phyloP scores from a whole-genome alignment of 805 yeast genomes.

The Monosporozyma solicola region DNA sequence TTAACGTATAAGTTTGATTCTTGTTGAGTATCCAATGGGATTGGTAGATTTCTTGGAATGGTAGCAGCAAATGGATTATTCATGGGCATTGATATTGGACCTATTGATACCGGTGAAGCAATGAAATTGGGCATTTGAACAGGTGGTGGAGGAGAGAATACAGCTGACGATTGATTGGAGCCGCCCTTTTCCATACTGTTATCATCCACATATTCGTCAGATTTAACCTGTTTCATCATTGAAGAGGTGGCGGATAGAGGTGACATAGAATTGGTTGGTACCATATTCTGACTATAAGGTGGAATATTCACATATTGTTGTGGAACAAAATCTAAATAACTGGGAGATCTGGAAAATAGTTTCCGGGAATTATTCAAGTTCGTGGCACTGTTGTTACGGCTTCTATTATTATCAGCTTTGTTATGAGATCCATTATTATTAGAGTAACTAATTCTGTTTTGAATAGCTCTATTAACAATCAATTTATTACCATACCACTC shows the following conservation, averaged over 20 bases:
- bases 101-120: neutral
- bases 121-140: neutral
- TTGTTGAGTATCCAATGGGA: constrained; percentile 40
- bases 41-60: constrained; percentile 15
- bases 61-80: constrained; percentile 2
- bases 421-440: neutral
- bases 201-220: neutral
- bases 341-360: neutral
- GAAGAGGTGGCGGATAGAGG: neutral
- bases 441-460: constrained; percentile 16
- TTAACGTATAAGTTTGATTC: constrained; percentile 69
- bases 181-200: neutral
- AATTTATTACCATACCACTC: constrained; percentile 28
- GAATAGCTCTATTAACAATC: constrained; percentile 33
- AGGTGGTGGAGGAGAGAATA: neutral
- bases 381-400: neutral
- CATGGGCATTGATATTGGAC: neutral
- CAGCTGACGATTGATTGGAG: neutral
- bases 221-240: neutral
- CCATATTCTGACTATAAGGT: neutral
- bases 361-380: neutral
- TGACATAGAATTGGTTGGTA: neutral
- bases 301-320: neutral
- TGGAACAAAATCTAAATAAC: neutral
- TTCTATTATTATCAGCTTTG: neutral